Evolutionary conservation across 805 yeast genomes (phyloP).

Genomic region (Wickerhamiella lipophila): DNA sequence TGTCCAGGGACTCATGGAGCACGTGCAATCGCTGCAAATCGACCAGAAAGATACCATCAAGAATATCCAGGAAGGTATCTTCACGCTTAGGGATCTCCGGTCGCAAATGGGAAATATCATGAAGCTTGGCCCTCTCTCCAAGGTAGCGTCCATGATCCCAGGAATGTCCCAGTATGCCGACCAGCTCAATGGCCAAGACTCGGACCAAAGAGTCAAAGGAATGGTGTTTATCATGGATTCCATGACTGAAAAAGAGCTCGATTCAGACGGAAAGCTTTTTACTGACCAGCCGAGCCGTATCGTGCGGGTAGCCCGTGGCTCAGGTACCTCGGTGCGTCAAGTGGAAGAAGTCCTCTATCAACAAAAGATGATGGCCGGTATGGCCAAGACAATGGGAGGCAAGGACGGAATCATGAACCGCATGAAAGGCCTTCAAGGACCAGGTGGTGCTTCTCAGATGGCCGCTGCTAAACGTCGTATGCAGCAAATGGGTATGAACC

Average conservation of each 20-base stretch:
- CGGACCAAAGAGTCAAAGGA: constrained; percentile 66
- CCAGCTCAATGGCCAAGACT: constrained; percentile 85
- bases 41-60: constrained; percentile 79
- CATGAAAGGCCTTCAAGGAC: constrained; percentile 28
- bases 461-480: constrained; percentile 37
- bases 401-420: constrained; percentile 41
- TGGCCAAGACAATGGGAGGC: constrained; percentile 63
- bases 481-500: constrained; percentile 34
- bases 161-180: constrained; percentile 75
- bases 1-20: constrained; percentile 85
- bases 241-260: constrained; percentile 85
- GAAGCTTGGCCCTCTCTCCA: constrained; percentile 93
- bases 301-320: constrained; percentile 83
- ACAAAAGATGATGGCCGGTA: constrained; percentile 84
- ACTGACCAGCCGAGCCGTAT: constrained; percentile 72
- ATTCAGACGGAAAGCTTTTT: constrained; percentile 75
- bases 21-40: constrained; percentile 73
- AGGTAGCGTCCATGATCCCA: constrained; percentile 91
- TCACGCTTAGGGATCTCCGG: constrained; percentile 81
- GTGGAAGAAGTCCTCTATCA: constrained; percentile 87
- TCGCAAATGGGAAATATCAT: constrained; percentile 89
- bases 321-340: constrained; percentile 84
- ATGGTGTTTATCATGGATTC: constrained; percentile 92
- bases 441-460: constrained; percentile 31
- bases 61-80: constrained; percentile 88